phyloP scores from a whole-genome alignment of 2,329 filamentous ascomycete genomes.

The Calonectria crousiana region DNA sequence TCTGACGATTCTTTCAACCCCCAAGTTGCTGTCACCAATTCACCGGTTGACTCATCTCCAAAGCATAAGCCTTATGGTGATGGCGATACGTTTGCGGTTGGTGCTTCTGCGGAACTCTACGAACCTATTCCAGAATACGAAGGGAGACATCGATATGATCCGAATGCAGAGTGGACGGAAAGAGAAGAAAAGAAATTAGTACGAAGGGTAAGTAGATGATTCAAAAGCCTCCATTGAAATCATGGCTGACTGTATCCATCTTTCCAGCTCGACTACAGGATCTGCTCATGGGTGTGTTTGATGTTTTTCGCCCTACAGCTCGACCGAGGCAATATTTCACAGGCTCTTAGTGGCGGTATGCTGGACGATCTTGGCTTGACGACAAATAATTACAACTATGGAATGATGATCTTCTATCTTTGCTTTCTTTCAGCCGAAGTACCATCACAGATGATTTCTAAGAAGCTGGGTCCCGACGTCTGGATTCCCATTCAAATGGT shows the following conservation, averaged over 20 bases:
- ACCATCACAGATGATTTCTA: slow-evolving; percentile 70
- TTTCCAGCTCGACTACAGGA: slow-evolving; percentile 46
- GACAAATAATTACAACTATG: slow-evolving; percentile 54
- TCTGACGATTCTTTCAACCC: background rate
- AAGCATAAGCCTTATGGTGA: background rate
- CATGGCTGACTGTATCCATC: background rate
- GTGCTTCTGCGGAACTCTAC: slow-evolving; percentile 46
- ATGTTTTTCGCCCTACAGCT: slow-evolving; percentile 59
- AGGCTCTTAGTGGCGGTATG: slow-evolving; percentile 62
- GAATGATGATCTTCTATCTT: slow-evolving; percentile 48
- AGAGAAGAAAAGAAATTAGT: slow-evolving; percentile 68
- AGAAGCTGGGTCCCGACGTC: slow-evolving; percentile 68
- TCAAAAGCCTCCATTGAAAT: background rate
- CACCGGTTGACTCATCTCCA: background rate
- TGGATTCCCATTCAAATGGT: slow-evolving; percentile 71
- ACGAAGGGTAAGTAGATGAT: slow-evolving; percentile 55
- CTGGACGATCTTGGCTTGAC: slow-evolving; percentile 56
- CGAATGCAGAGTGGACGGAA: slow-evolving; percentile 65
- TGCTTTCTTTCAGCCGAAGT: slow-evolving; percentile 54
- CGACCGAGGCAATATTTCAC: slow-evolving; percentile 60
- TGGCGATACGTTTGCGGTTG: slow-evolving; percentile 7
- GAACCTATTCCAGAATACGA: slow-evolving; percentile 68
- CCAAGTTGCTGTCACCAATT: background rate
- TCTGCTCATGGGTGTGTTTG: slow-evolving; percentile 53
- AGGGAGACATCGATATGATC: slow-evolving; percentile 70